Evolutionary conservation across 805 yeast species (phyloP).

Genomic region (Wickerhamiella spandovensis): DNA sequence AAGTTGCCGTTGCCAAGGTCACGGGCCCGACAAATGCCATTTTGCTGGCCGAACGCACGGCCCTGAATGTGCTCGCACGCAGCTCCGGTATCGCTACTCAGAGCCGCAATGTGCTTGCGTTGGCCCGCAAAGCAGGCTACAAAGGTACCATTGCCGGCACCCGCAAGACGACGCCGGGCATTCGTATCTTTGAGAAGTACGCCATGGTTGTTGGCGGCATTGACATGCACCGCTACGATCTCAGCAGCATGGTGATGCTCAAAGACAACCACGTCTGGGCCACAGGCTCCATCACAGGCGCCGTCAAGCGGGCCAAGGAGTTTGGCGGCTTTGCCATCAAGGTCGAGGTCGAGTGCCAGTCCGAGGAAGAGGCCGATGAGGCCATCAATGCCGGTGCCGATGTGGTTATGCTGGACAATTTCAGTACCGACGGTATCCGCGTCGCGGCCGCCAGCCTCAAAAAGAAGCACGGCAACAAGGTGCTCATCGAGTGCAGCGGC

Average conservation of each 20-base stretch:
- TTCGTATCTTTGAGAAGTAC: conserved; percentile 77
- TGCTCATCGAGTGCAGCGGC: conserved; percentile 81
- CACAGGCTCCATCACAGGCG: conserved; percentile 80
- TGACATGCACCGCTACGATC: conserved; percentile 83
- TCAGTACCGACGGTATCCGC: conserved; percentile 50
- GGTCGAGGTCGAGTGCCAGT: conserved; percentile 85
- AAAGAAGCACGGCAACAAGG: conserved; percentile 36
- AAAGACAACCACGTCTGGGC: conserved; percentile 91
- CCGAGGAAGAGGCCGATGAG: conserved; percentile 75
- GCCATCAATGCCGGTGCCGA: conserved; percentile 95
- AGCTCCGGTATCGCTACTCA: conserved; percentile 81
- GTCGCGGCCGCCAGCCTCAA: conserved; percentile 53
- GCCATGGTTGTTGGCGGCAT: conserved; percentile 93
- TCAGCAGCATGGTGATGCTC: conserved; percentile 89
- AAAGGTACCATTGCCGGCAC: conserved; percentile 88
- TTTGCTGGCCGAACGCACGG: conserved; percentile 72
- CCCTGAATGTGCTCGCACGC: conserved; percentile 69
- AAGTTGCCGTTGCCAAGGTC: conserved; percentile 65
- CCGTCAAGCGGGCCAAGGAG: conserved; percentile 60
- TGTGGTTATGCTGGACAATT: conserved; percentile 88
- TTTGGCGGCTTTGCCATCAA: conserved; percentile 84
- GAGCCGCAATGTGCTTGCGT: conserved; percentile 39
- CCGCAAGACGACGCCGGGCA: conserved; percentile 94
- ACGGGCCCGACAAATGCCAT: conserved; percentile 68
- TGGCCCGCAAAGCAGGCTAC: conserved; percentile 59